phyloP scores from a whole-genome alignment of 805 yeast genomes.

The Kluyveromyces nonfermentans region DNA sequence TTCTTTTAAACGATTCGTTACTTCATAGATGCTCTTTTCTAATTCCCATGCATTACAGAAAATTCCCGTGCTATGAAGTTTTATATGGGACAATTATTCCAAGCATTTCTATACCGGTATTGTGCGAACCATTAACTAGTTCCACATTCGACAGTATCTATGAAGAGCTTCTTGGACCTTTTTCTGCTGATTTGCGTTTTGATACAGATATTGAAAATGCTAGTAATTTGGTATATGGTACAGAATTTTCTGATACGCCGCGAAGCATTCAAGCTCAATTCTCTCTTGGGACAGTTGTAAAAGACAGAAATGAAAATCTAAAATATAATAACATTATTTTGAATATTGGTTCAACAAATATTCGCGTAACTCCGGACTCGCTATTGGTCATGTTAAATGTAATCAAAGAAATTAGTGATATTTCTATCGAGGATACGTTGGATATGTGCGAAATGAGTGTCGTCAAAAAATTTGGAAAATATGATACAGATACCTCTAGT shows the following conservation, averaged over 20 bases:
- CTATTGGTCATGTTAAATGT: slow-evolving; percentile 16
- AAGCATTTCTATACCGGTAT: slow-evolving; percentile 53
- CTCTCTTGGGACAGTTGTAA: background rate
- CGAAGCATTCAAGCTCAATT: no score
- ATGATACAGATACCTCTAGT: slow-evolving; percentile 27
- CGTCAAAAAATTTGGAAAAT: slow-evolving; percentile 34
- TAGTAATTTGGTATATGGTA: slow-evolving; percentile 9
- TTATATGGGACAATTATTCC: slow-evolving; percentile 47
- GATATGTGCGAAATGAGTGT: slow-evolving; percentile 60
- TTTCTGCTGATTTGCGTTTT: slow-evolving; percentile 13
- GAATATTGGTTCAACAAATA: slow-evolving; percentile 34
- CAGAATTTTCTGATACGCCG: slow-evolving; percentile 27
- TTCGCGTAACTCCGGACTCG: slow-evolving; percentile 2
- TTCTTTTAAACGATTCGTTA: slow-evolving; percentile 68
- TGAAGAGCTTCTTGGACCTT: slow-evolving; percentile 27
- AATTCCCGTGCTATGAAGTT: slow-evolving; percentile 35
- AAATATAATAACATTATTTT: slow-evolving; percentile 48
- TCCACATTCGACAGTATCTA: slow-evolving; percentile 38
- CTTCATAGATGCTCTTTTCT: slow-evolving; percentile 73
- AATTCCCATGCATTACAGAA: slow-evolving; percentile 42
- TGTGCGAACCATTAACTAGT: slow-evolving; percentile 48
- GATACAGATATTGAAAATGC: slow-evolving; percentile 1
- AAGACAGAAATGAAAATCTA: slow-evolving; percentile 14
- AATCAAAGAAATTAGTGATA: slow-evolving; percentile 27
- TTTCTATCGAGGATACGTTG: slow-evolving; percentile 40